Evolutionary conservation across 345 rosid genomes (phyloP).

Genomic region (Melaleuca quinquenervia): DNA sequence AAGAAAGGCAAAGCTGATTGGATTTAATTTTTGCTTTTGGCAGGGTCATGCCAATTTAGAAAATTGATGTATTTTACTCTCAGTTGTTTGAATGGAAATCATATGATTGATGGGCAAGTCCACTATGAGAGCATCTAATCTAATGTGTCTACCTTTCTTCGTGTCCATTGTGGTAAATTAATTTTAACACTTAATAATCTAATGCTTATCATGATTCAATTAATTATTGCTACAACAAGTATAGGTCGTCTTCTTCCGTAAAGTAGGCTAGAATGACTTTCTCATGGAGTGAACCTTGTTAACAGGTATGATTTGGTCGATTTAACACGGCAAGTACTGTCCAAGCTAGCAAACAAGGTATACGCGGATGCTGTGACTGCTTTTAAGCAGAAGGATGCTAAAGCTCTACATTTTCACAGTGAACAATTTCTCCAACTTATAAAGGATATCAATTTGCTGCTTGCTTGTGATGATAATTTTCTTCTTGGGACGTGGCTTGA

Average conservation of each 20-base stretch:
- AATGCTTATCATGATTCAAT: background rate
- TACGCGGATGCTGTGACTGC: slow-evolving; percentile 59
- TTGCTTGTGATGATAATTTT: slow-evolving; percentile 76
- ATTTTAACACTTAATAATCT: background rate
- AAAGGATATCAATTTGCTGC: slow-evolving; percentile 60
- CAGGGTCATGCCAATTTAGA: background rate
- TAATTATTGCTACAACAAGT: background rate
- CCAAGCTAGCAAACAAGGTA: slow-evolving; percentile 79
- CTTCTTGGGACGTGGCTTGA: slow-evolving; percentile 90
- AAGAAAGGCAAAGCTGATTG: background rate
- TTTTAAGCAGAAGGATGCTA: slow-evolving; percentile 36
- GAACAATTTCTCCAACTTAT: slow-evolving; percentile 55
- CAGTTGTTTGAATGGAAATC: background rate
- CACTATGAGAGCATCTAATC: background rate
- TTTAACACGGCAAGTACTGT: slow-evolving; percentile 79
- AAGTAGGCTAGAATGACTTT: background rate
- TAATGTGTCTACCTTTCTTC: background rate
- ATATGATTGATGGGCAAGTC: background rate
- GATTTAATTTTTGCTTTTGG: background rate
- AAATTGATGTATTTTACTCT: background rate
- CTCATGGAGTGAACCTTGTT: background rate
- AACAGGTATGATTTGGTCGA: slow-evolving; percentile 91
- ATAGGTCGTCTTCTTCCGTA: background rate
- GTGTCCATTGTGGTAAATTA: background rate
- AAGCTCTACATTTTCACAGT: slow-evolving; percentile 28